These are phyloP conservation scores for Biscutella laevigata DNA, from an alignment of 441 rosid genomes.

Conservation along the genomic window DNA sequence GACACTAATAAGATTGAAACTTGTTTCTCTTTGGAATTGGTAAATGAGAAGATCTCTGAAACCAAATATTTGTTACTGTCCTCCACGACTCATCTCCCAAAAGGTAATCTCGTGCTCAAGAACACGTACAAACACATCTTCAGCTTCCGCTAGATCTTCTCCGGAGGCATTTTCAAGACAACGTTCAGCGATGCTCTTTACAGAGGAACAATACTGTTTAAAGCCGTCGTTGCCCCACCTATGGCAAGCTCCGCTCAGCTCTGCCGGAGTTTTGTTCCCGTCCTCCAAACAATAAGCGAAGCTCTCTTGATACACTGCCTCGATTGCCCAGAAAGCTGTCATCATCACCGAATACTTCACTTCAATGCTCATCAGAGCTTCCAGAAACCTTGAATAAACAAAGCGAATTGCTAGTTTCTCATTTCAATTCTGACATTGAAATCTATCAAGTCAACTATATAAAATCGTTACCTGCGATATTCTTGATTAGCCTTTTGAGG, in stretches of 20 bases:
- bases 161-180: slow-evolving; percentile 37
- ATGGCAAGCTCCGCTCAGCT: no score
- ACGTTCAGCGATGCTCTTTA: no score
- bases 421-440: background rate
- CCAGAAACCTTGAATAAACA: slow-evolving; percentile 39
- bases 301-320: slow-evolving; percentile 61
- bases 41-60: background rate
- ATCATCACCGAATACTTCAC: no score
- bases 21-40: background rate
- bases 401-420: no score
- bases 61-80: background rate
- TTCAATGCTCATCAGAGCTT: slow-evolving; percentile 40
- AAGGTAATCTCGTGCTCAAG: slow-evolving; percentile 54
- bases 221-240: no score
- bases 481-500: slow-evolving; percentile 39
- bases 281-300: slow-evolving; percentile 53
- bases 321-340: no score
- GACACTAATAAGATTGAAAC: background rate
- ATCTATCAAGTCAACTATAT: background rate
- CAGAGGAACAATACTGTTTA: no score
- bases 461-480: slow-evolving; percentile 38
- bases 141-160: slow-evolving; percentile 35
- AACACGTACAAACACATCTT: slow-evolving; percentile 37
- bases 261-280: slow-evolving; percentile 36
- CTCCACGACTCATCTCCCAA: slow-evolving; percentile 58